Conservation (phyloP, 2,329 filamentous ascomycete species). For the Aureobasidium sp. region DNA sequence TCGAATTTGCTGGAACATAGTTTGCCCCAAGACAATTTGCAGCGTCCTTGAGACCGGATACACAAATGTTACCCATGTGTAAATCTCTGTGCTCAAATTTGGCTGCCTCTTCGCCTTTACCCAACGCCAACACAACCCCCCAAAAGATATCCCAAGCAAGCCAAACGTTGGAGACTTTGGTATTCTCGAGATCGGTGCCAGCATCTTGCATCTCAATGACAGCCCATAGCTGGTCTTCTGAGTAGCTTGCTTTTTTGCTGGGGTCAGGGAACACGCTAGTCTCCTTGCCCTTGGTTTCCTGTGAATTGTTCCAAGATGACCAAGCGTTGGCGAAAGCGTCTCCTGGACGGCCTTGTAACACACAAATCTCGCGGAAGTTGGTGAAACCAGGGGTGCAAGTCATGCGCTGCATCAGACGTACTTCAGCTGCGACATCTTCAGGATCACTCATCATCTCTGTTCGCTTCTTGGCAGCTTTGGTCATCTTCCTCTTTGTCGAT, state of each 20-base stretch:
- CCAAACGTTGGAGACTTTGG: constrained; percentile 12
- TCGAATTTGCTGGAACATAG: constrained; percentile 22
- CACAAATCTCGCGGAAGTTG: constrained; percentile 51
- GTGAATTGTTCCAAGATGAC: constrained; percentile 37
- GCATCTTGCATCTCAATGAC: constrained; percentile 62
- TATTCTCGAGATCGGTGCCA: constrained; percentile 48
- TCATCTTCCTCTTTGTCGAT: constrained; percentile 43
- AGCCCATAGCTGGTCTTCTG: constrained; percentile 53
- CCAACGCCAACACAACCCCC: constrained; percentile 56
- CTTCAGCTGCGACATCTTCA: constrained; percentile 40
- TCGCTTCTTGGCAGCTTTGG: constrained; percentile 38
- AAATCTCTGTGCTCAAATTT: constrained; percentile 61
- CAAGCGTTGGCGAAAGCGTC: constrained; percentile 43
- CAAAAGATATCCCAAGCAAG: constrained; percentile 58
- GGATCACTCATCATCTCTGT: constrained; percentile 40
- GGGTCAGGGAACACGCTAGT: constrained; percentile 50
- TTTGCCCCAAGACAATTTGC: constrained; percentile 21
- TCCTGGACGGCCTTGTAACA: constrained; percentile 52
- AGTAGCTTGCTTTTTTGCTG: constrained; percentile 46
- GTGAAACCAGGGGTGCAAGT: constrained; percentile 57
- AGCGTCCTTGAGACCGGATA: constrained; percentile 25
- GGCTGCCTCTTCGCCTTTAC: constrained; percentile 53
- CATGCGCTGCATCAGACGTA: constrained; percentile 50
- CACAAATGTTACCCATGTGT: constrained; percentile 61
- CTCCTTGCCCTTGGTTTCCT: constrained; percentile 35